These are phyloP conservation scores for Yamadazyma sp. DNA, from an alignment of 805 yeast species.

Conservation along the genomic window DNA sequence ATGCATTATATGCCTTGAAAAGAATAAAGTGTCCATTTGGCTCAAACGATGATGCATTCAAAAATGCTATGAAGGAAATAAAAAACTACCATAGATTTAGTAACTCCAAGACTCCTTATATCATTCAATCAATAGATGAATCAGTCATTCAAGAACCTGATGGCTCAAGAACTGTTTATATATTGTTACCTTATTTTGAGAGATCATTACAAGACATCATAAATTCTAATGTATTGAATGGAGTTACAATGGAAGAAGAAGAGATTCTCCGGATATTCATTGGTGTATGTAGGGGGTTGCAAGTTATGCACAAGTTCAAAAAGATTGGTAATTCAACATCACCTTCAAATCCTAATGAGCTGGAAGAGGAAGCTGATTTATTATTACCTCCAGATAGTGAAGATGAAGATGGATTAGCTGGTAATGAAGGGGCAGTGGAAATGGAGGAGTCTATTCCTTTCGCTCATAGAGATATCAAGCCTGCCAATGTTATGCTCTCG, in stretches of 20 bases:
- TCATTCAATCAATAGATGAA: conserved; percentile 69
- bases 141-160: conserved; percentile 68
- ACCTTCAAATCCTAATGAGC: conserved; percentile 10
- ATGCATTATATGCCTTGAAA: conserved; percentile 66
- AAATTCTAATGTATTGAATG: conserved; percentile 57
- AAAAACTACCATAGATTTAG: conserved; percentile 68
- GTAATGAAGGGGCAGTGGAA: conserved; percentile 41
- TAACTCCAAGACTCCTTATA: conserved; percentile 53
- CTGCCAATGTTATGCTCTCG: conserved; percentile 82
- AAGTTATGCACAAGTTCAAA: conserved; percentile 68
- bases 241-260: conserved; percentile 50
- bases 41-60: conserved; percentile 58
- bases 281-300: conserved; percentile 73
- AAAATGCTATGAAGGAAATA: conserved; percentile 71
- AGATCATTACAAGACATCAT: conserved; percentile 78
- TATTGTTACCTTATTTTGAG: conserved; percentile 74
- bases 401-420: conserved; percentile 21
- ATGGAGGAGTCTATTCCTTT: conserved; percentile 54
- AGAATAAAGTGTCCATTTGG: conserved; percentile 88
- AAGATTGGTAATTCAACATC: conserved; percentile 6
- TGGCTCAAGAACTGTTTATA: conserved; percentile 76
- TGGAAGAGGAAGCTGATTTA: conserved; percentile 25
- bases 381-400: conserved; percentile 18
- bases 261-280: conserved; percentile 62
- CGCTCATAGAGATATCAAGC: conserved; percentile 86